Evolutionary conservation across 1,139 yeast species (phyloP), one percentile per base, ranked within the genome.

Genomic region (Pichia sp.): DNA sequence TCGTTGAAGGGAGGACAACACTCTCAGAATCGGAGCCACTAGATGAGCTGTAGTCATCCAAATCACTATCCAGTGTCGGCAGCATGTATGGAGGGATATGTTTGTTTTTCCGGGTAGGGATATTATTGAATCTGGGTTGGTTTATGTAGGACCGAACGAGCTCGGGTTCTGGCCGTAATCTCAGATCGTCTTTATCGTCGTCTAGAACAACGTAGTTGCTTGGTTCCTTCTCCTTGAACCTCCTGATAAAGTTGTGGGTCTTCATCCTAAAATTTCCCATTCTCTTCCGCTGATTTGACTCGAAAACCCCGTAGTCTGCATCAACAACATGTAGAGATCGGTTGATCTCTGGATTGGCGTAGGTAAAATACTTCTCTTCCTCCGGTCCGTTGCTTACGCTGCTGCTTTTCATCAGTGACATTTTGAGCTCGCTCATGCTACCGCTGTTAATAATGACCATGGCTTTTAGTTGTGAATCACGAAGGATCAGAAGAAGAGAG

Each of bases 301-400:
- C 61, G 31, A 59, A 59, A 3, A 57, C 55, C 2, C 58, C 59
- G 36, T 52, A 50, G 49, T 59, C 61, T 6, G 58, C 58, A 45
- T 57, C 59, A 31, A 55, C 17, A 5, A 57, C 59, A 29, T 56
- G 52, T 14, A 55, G n/a, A 6, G 49, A 17, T 6, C 44, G 45
- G 6, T 29, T 50, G 4, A n/a, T 2, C 16, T n/a, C 27, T 12
- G 50, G 50, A 2, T 55, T 40, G 2, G 46, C 10, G 34, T 43
- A 55, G 9, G 46, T 46, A 31, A 45, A 55, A 46, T 53, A 55
- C 17, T 53, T 41, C 5, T 48, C 43, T 16, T 31, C 34, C 9
- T 12, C 34, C 9, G 34, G 9, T 31, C 34, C 12, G 34, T 2
- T 12, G 12, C 34, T 31, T 20, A 20, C 24, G 44, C 12, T n/a